These are phyloP conservation scores for Oryza rufipogon DNA, from an alignment of 176 grass and related monocot genomes.

Conservation along the genomic window DNA sequence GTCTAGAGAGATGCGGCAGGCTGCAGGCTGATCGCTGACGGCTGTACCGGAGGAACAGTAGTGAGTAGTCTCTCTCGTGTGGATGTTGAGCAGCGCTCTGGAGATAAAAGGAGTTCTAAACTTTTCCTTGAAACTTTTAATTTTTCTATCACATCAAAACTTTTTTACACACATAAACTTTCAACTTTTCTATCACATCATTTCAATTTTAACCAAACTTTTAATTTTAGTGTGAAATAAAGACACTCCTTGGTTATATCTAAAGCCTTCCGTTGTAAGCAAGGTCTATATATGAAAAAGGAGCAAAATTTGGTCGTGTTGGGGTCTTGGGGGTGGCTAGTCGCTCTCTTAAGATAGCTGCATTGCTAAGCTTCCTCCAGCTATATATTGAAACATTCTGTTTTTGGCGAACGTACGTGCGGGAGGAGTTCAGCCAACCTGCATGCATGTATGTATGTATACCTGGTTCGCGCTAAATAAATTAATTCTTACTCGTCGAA, in stretches of 20 bases:
- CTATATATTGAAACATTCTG: not conserved
- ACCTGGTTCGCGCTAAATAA: not conserved
- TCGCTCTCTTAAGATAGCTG: not conserved
- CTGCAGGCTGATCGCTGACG: not conserved
- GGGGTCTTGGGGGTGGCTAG: not conserved
- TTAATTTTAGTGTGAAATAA: too few relatives aligned
- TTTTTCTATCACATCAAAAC: too few relatives aligned
- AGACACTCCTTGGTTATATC: not conserved
- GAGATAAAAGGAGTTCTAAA: too few relatives aligned
- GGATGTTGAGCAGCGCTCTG: too few relatives aligned
- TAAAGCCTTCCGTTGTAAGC: constrained; percentile 13
- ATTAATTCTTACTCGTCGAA: not conserved
- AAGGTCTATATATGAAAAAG: not conserved
- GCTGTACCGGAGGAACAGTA: too few relatives aligned
- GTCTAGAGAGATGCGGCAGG: not conserved
- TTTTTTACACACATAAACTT: too few relatives aligned
- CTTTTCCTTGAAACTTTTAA: too few relatives aligned
- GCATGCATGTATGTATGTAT: fast-evolving
- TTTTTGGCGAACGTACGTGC: not conserved
- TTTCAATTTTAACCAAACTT: too few relatives aligned
- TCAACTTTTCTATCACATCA: too few relatives aligned
- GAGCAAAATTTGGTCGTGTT: not conserved
- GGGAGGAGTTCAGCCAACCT: not conserved
- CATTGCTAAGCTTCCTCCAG: not conserved
- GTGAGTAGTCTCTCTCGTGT: too few relatives aligned